phyloP scores from a whole-genome alignment of 108 stramenopile genomes.

The Seminavis robusta region DNA sequence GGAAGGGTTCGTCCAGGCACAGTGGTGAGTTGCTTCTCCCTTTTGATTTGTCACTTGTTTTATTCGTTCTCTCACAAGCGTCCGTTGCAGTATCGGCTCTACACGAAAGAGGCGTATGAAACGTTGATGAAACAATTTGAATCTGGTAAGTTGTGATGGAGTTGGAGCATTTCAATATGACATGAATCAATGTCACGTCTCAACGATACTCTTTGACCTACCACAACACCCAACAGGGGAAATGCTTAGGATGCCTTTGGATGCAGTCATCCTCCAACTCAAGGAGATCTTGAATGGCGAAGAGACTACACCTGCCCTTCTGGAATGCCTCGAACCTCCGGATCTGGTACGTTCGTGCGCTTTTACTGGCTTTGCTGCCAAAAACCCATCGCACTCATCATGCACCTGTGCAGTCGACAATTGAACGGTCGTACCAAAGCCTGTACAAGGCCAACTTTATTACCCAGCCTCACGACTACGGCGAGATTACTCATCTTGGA shows the following conservation, averaged over 20 bases:
- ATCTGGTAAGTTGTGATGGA: too few relatives aligned
- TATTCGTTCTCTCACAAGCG: too few relatives aligned
- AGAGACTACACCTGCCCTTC: constrained; percentile 60
- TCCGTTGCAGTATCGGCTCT: constrained; percentile 89
- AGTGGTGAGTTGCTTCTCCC: too few relatives aligned
- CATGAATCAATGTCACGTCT: too few relatives aligned
- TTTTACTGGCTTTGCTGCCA: too few relatives aligned
- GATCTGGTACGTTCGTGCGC: too few relatives aligned
- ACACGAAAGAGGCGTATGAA: constrained; percentile 55
- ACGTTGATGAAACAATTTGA: constrained; percentile 71
- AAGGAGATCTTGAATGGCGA: constrained; percentile 75
- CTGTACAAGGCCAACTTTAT: constrained; percentile 67
- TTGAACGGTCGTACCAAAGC: constrained; percentile 72
- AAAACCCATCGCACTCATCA: too few relatives aligned
- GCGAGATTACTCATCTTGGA: constrained; percentile 72
- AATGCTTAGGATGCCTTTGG: constrained; percentile 77
- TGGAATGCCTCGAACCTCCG: constrained; percentile 81
- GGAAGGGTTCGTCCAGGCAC: constrained; percentile 86
- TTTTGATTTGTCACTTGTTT: too few relatives aligned
- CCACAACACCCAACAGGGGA: too few relatives aligned
- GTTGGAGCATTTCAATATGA: too few relatives aligned
- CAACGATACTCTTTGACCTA: too few relatives aligned
- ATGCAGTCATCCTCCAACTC: constrained; percentile 65
- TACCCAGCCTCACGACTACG: constrained; percentile 45
- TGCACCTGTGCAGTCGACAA: too few relatives aligned